Base-by-base conservation (phyloP, 805 yeast genomes). In the Cyberlindnera xishuangbannaensis region DNA sequence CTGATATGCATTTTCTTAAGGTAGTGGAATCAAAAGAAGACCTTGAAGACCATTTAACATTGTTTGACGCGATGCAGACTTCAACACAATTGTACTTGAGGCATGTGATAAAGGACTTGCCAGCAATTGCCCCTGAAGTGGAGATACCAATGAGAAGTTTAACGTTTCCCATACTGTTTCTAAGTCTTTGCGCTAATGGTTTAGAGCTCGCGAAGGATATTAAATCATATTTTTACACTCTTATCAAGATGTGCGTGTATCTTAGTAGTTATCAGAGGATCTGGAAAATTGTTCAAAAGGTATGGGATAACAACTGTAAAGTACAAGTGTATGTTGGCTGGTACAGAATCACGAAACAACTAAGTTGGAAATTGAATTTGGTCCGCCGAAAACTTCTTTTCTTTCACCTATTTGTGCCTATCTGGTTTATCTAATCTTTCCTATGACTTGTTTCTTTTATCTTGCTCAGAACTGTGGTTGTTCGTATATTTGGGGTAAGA, bases 31-130 rank as follows among this genome's bases (percentile, higher is more conserved):
- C 45, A 39, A 39, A 53, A 4, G 56, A 58, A 14, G 80, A 76
- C 31, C 48, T 76, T 25, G 81, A 76, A 48, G 56, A 67, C 39
- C 83, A 76, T 49, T 55, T 76, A 28, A 74, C 82, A 0, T 48
- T 74, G 19, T 76, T 76, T 47, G 82, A 76, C 46, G 68, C 75
- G 8, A 72, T 67, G 43, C 81, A 76, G 52, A 45, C 74, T 10
- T 63, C 77, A 18, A 65, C 75, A 7, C 71, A 67, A 43, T 55
- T 76, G 25, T 76, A 72, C 44, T 51, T 76, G 21, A 58, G 73
- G 27, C 81, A 73, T 45, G 64, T 78, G 1, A 68, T 75, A 5
- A 48, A 67, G 51, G 62, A 64, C 40, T 51, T 67, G 39, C 74
- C 72, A 39, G 72, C 82, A 3, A 59, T 73, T 6, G 62, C 69